phyloP scores from a whole-genome alignment of 768 basidiomycete species.

The Daedalea quercina region DNA sequence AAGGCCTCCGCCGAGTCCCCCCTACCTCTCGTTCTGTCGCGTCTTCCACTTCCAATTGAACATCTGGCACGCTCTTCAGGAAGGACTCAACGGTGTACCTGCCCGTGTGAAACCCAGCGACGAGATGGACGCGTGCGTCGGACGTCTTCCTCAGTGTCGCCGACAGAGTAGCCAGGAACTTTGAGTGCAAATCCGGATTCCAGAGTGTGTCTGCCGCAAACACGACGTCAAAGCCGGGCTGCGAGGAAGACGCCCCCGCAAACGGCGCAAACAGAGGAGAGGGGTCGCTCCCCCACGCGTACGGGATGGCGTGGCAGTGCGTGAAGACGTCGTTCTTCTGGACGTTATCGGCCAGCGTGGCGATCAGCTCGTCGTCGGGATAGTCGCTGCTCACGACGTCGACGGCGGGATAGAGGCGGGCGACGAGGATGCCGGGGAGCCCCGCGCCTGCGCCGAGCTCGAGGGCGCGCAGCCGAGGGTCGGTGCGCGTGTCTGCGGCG shows the following conservation, averaged over 20 bases:
- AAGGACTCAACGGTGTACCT: constrained; percentile 66
- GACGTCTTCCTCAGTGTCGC: constrained; percentile 36
- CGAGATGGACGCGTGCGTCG: constrained; percentile 50
- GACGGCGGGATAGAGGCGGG: constrained; percentile 36
- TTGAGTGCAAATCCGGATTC: constrained; percentile 55
- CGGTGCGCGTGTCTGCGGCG: constrained; percentile 2
- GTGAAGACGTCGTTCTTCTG: constrained; percentile 38
- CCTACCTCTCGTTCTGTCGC: constrained; percentile 42
- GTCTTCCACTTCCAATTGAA: constrained; percentile 40
- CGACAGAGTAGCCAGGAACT: constrained; percentile 48
- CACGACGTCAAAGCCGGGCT: constrained; percentile 49
- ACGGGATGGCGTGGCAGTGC: constrained; percentile 47
- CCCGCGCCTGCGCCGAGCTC: constrained; percentile 75
- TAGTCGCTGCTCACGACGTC: constrained; percentile 60
- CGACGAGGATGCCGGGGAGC: constrained; percentile 63
- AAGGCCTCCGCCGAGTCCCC: constrained; percentile 34
- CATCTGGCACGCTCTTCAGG: constrained; percentile 30
- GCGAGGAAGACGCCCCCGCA: constrained; percentile 5
- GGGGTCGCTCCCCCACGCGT: constrained; percentile 60
- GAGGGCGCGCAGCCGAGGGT: constrained; percentile 37
- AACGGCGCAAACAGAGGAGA: constrained; percentile 21
- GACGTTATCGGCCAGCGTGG: constrained; percentile 52
- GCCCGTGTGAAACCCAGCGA: constrained; percentile 74
- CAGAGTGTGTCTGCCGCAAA: constrained; percentile 75
- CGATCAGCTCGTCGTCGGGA: constrained; percentile 57